Base-by-base conservation (phyloP, 805 yeast species). In the Teunomyces funiuensis region DNA sequence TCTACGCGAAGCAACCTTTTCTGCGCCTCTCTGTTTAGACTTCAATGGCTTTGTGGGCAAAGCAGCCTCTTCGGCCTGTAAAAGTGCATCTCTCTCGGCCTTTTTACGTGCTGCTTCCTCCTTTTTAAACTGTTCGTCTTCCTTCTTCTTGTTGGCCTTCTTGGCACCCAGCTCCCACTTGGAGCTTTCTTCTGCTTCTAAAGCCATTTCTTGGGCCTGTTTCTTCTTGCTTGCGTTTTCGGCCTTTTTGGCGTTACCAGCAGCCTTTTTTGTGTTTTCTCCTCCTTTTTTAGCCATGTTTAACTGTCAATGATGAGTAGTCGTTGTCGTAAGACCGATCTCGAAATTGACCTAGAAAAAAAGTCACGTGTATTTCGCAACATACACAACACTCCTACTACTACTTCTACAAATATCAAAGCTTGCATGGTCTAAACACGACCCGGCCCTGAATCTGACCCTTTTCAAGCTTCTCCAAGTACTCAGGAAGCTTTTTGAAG, bases 91-190 rank as follows among this genome's bases (percentile, higher is more conserved):
- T 52, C 93, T 75, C 58, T 86, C 93, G n/a, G 86, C 85, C 71
- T 86, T 87, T 70, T 83, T 84, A 42, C 80, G 74, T 6, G 83
- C 81, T 4, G 86, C 90, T 53, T 85, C 90, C 38, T 83, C 88
- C 55, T 75, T 80, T 65, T 85, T 86, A 42, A 77, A 80, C 38
- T 75, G 79, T 11, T 77, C 83, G 16, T 77, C 85, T 40, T 77
- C 83, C 61, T 82, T 82, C 74, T 86, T 87, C 67, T 79, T 77
- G 60, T 74, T 77, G 26, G 76, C 77, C 57, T 79, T 80, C 69
- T 85, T 85, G 18, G 87, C 53, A 23, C 93, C 95, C 16, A 81
- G 71, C 3, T 75, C 78, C 93, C 93, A 85, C 47, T 76, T 71
- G 11, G 73, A 72, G 20, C 77, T 82, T 52, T 85, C 90, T 1